Evolutionary conservation across 352 stramenopile species (phyloP).

Genomic region (Phytopythium montanum): DNA sequence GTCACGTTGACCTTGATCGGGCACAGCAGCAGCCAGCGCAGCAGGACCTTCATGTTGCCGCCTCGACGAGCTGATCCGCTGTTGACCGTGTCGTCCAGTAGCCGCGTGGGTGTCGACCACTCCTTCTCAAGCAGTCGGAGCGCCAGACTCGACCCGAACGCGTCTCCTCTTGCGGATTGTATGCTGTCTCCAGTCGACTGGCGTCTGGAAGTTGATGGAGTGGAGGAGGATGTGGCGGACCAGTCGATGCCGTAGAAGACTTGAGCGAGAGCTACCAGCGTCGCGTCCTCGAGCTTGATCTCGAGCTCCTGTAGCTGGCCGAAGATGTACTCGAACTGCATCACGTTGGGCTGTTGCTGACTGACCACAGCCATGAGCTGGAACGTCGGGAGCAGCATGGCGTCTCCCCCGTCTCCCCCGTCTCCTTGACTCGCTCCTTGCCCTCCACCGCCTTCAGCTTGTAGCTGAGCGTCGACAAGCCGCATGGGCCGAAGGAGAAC

Average conservation of each 20-base stretch:
- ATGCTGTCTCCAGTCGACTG: not conserved
- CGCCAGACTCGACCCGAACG: constrained; percentile 44
- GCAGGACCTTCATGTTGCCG: constrained; percentile 70
- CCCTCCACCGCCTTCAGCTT: constrained; percentile 45
- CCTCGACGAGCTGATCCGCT: constrained; percentile 26
- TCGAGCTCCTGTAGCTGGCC: constrained; percentile 83
- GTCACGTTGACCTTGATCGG: constrained; percentile 86
- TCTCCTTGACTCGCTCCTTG: constrained; percentile 13
- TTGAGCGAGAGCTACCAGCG: constrained; percentile 69
- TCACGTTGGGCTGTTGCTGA: constrained; percentile 47
- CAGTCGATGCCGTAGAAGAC: constrained; percentile 75
- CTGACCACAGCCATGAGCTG: constrained; percentile 80
- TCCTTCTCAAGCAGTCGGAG: constrained; percentile 51
- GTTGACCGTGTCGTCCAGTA: constrained; percentile 22
- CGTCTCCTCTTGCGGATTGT: not conserved
- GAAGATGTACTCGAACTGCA: constrained; percentile 88
- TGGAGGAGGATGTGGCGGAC: constrained; percentile 13
- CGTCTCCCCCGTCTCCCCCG: constrained; percentile 14
- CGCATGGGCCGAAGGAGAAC: constrained; percentile 73
- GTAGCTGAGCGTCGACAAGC: constrained; percentile 58
- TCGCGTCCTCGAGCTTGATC: constrained; percentile 81
- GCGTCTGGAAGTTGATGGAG: not conserved
- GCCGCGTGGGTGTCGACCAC: constrained; percentile 46
- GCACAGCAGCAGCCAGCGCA: constrained; percentile 78
- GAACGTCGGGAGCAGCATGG: constrained; percentile 66